phyloP scores from a whole-genome alignment of 768 basidiomycete genomes.

The Suillus brevipes region DNA sequence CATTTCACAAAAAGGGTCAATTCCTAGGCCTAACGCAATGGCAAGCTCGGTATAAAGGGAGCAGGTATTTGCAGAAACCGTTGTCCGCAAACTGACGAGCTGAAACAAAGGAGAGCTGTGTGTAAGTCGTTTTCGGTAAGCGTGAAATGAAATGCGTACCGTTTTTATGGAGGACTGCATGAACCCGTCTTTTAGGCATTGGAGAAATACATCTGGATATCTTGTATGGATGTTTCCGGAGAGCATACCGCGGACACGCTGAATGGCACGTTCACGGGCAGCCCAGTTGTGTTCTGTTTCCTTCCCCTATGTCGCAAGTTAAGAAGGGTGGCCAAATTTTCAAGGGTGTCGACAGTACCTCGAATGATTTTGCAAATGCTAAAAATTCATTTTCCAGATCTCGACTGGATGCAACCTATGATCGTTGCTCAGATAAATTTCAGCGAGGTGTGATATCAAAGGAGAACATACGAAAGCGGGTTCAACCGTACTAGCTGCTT shows the following conservation, averaged over 20 bases:
- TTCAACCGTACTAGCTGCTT: slow-evolving; percentile 48
- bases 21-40: slow-evolving; percentile 54
- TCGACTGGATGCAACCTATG: slow-evolving; percentile 76
- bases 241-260: slow-evolving; percentile 85
- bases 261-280: slow-evolving; percentile 72
- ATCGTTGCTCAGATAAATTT: slow-evolving; percentile 7
- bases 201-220: slow-evolving; percentile 73
- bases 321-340: not conserved
- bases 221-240: slow-evolving; percentile 79
- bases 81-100: slow-evolving; percentile 89
- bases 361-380: slow-evolving; percentile 76
- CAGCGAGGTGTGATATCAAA: not conserved
- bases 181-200: slow-evolving; percentile 72
- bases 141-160: slow-evolving; percentile 45
- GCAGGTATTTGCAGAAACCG: slow-evolving; percentile 79
- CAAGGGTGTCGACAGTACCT: slow-evolving; percentile 45
- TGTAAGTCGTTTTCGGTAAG: not conserved
- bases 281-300: slow-evolving; percentile 98
- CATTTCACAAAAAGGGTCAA: slow-evolving; percentile 82
- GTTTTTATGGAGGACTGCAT: slow-evolving; percentile 84
- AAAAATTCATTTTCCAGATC: slow-evolving; percentile 88
- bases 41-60: slow-evolving; percentile 77
- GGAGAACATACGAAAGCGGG: slow-evolving; percentile 64
- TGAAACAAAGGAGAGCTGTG: slow-evolving; percentile 31
- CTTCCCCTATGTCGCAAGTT: slow-evolving; percentile 63